These are phyloP conservation scores for Monilinia aucupariae DNA, from an alignment of 2,329 filamentous ascomycete species.

Conservation along the genomic window DNA sequence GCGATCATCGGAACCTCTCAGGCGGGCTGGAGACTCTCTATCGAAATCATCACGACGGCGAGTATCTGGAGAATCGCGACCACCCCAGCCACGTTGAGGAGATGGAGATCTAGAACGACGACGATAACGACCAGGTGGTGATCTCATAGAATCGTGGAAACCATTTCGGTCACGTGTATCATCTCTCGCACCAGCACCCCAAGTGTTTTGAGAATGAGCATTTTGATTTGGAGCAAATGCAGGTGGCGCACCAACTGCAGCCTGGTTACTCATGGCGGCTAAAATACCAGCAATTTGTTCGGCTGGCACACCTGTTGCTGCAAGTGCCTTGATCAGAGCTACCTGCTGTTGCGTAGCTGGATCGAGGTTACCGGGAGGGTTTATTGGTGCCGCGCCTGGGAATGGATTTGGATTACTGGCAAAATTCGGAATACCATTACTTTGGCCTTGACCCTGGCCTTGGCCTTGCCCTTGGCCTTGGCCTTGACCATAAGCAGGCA, in stretches of 20 bases:
- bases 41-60: conserved; percentile 54
- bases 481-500: conserved; percentile 31
- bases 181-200: conserved; percentile 36
- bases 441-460: conserved; percentile 31
- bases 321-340: conserved; percentile 67
- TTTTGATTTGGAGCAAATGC: conserved; percentile 27
- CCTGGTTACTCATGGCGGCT: conserved; percentile 31
- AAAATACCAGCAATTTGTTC: conserved; percentile 62
- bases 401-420: conserved; percentile 37
- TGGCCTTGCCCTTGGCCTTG: conserved; percentile 31
- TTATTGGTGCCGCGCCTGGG: conserved; percentile 37
- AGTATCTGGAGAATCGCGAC: conserved; percentile 50
- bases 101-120: conserved; percentile 74
- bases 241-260: conserved; percentile 31
- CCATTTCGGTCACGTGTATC: conserved; percentile 51
- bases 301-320: conserved; percentile 68
- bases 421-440: conserved; percentile 39
- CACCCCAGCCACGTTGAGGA: conserved; percentile 67
- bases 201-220: conserved; percentile 39
- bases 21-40: conserved; percentile 59
- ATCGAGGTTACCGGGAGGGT: conserved; percentile 41
- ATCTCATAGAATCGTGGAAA: conserved; percentile 50
- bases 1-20: conserved; percentile 49
- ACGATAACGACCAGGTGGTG: conserved; percentile 50
- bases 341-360: conserved; percentile 62